Percentiles rank a stretch among this genome's conserved stretches.
These are phyloP conservation scores for Hibiscus mutabilis DNA, from an alignment of 345 rosid genomes.

Conservation along the genomic window DNA sequence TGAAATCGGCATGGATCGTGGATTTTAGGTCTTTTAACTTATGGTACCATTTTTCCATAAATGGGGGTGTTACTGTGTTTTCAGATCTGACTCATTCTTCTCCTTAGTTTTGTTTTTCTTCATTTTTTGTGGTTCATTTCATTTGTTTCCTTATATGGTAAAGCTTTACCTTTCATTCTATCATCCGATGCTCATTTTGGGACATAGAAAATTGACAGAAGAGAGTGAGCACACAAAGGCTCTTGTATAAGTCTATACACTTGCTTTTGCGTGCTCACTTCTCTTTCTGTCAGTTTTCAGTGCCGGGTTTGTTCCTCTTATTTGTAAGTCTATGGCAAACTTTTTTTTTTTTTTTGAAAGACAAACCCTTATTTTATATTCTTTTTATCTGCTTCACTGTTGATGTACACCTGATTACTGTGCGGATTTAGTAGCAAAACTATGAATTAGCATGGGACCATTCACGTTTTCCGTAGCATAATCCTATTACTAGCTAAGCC, in stretches of 20 bases:
- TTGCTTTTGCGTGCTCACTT: slow-evolving; percentile 92
- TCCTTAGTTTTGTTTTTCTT: not conserved
- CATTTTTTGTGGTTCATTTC: not conserved
- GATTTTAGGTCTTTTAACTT: slow-evolving; percentile 15
- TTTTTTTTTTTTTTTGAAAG: too few relatives aligned
- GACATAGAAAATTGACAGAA: slow-evolving; percentile 83
- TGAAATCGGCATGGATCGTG: slow-evolving; percentile 11
- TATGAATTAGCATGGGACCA: too few relatives aligned
- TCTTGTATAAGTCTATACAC: slow-evolving; percentile 51
- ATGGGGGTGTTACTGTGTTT: slow-evolving; percentile 19
- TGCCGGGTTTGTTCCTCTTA: slow-evolving; percentile 30
- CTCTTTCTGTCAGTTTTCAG: slow-evolving; percentile 91
- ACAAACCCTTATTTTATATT: not conserved
- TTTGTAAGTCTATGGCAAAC: too few relatives aligned
- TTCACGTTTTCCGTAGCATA: too few relatives aligned
- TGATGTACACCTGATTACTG: not conserved
- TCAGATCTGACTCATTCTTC: slow-evolving; percentile 47
- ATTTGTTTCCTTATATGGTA: slow-evolving; percentile 17
- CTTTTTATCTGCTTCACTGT: not conserved
- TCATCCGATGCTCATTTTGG: not conserved
- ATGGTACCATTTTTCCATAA: too few relatives aligned
- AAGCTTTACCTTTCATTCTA: slow-evolving; percentile 7
- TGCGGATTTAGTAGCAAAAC: too few relatives aligned
- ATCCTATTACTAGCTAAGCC: too few relatives aligned
- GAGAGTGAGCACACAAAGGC: slow-evolving; percentile 99